A percentile compares a stretch with the other conserved stretches of the same genome.
These are phyloP conservation scores for Paecilomyces niveus DNA, from an alignment of 2,329 filamentous ascomycete species.

Conservation along the genomic window DNA sequence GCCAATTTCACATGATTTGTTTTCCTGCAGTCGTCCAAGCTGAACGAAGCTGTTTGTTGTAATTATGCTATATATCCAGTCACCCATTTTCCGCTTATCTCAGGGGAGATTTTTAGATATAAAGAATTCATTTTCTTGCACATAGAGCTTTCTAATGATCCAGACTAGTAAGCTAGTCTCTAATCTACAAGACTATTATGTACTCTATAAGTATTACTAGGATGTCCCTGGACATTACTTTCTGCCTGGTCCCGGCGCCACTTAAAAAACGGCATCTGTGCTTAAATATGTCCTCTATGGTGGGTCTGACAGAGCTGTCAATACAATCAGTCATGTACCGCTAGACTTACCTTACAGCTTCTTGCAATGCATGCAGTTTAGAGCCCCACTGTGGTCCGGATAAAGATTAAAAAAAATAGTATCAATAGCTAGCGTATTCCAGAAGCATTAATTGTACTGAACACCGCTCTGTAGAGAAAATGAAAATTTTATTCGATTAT, in stretches of 20 bases:
- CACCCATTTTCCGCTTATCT: not conserved
- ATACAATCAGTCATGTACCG: too few species aligned
- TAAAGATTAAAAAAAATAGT: too few species aligned
- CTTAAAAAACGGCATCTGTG: not conserved
- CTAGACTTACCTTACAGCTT: too few species aligned
- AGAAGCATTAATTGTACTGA: too few species aligned
- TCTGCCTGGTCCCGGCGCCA: not conserved
- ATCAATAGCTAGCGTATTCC: too few species aligned
- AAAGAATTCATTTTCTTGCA: not conserved
- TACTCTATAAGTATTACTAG: not conserved
- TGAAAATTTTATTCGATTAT: too few species aligned
- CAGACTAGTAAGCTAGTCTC: not conserved
- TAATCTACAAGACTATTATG: not conserved
- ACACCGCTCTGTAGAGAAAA: too few species aligned
- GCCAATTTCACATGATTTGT: slow-evolving; percentile 20
- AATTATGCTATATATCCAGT: not conserved
- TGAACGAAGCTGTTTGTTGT: not conserved
- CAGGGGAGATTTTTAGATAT: not conserved
- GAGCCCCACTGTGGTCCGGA: too few species aligned
- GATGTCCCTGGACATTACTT: not conserved
- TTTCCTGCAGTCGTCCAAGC: not conserved
- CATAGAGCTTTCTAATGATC: not conserved
- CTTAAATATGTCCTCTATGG: not conserved
- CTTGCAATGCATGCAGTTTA: too few species aligned
- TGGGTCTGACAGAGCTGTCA: not conserved